Percentiles rank a stretch among this genome's conserved stretches.
These are phyloP conservation scores for Prunus davidiana DNA, from an alignment of 306 rosid genomes.

Conservation along the genomic window DNA sequence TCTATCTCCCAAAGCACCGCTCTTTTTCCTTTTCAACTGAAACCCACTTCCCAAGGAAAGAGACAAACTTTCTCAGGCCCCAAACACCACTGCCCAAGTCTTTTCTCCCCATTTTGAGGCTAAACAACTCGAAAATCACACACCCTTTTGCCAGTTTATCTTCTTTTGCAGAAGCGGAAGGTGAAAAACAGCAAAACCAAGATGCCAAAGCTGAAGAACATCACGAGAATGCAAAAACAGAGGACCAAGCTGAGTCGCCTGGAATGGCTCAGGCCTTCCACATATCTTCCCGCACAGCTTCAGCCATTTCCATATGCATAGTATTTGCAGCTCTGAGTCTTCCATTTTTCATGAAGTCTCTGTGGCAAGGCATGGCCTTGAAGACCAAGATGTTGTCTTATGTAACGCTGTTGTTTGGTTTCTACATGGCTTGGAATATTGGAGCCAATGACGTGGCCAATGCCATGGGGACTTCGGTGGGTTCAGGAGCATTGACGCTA, in stretches of 20 bases:
- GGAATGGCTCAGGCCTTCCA: conserved; percentile 76
- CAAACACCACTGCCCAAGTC: conserved; percentile 10
- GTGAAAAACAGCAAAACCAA: conserved; percentile 11
- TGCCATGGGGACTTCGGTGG: conserved; percentile 99
- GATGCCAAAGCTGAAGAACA: conserved; percentile 20
- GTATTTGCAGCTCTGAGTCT: conserved; percentile 59
- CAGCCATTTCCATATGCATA: conserved; percentile 60
- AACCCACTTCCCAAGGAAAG: conserved; percentile 18
- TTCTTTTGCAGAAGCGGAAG: conserved; percentile 67
- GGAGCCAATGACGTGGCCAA: conserved; percentile 99
- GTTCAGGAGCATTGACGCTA: conserved; percentile 83
- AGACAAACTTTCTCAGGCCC: conserved; percentile 26
- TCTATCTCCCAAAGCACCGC: conserved; percentile 18
- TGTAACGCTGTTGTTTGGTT: conserved; percentile 67
- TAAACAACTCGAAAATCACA: conserved; percentile 28
- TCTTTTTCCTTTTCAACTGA: conserved; percentile 23
- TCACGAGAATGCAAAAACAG: conserved; percentile 14
- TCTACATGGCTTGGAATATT: conserved; percentile 99
- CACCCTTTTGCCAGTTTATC: conserved; percentile 68
- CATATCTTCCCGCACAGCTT: conserved; percentile 60
- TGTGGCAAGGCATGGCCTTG: conserved; percentile 54
- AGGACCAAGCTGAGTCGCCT: conserved; percentile 6
- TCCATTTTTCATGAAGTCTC: conserved; percentile 69
- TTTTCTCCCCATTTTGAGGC: conserved; percentile 25
- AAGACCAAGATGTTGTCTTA: conserved; percentile 69